Evolutionary conservation across 2,329 filamentous ascomycete genomes (phyloP).

Genomic region (Monosporascus sp.): DNA sequence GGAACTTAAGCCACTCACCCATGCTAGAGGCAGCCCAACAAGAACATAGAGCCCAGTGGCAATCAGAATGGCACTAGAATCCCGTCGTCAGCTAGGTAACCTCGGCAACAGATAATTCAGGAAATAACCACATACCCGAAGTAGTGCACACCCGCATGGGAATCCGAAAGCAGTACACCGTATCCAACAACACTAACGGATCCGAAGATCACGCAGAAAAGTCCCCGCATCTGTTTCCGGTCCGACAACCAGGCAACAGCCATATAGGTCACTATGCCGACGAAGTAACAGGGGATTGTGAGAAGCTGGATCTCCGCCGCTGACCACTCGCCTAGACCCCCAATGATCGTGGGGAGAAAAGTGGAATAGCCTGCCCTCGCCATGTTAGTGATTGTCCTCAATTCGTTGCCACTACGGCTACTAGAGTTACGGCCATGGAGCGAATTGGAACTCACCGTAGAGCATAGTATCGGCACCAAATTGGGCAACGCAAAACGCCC

Average conservation of each 20-base stretch:
- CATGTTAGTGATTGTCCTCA: background rate
- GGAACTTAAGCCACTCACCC: slow-evolving; percentile 29
- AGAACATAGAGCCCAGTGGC: slow-evolving; percentile 65
- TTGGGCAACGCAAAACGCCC: slow-evolving; percentile 62
- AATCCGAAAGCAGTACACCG: slow-evolving; percentile 58
- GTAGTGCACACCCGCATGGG: slow-evolving; percentile 60
- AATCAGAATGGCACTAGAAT: slow-evolving; percentile 60
- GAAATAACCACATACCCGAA: slow-evolving; percentile 40
- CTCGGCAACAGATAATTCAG: background rate
- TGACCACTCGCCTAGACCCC: slow-evolving; percentile 59
- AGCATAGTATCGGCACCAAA: slow-evolving; percentile 74
- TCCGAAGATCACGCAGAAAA: slow-evolving; percentile 60
- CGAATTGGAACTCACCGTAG: slow-evolving; percentile 41
- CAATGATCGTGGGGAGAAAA: slow-evolving; percentile 75
- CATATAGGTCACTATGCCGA: slow-evolving; percentile 68
- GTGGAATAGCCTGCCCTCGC: slow-evolving; percentile 59
- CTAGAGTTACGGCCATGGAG: background rate
- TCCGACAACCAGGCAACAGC: slow-evolving; percentile 62
- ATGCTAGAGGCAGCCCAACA: slow-evolving; percentile 52
- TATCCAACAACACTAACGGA: slow-evolving; percentile 63
- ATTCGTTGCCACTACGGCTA: slow-evolving; percentile 1
- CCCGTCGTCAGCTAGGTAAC: background rate
- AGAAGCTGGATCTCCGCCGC: slow-evolving; percentile 65
- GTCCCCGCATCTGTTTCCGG: slow-evolving; percentile 56
- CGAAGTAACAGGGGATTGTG: slow-evolving; percentile 71